phyloP scores from a whole-genome alignment of 805 yeast species.

The Pichia heedii region DNA sequence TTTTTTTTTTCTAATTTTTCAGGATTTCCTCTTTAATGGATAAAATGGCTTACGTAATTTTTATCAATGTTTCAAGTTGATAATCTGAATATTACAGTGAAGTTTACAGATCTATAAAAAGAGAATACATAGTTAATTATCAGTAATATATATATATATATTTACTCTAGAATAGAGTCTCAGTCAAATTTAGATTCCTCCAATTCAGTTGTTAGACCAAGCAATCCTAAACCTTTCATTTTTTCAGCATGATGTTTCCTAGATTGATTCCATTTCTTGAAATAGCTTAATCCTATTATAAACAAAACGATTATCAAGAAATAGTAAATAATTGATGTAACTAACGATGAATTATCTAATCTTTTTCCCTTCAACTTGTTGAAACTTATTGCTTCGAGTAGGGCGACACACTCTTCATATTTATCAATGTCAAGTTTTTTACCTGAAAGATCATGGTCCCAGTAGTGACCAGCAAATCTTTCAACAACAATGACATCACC shows the following conservation, averaged over 20 bases:
- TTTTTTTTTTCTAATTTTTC: no score
- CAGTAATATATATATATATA: background rate
- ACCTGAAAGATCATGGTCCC: slow-evolving; percentile 14
- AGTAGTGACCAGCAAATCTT: slow-evolving; percentile 24
- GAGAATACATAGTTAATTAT: background rate
- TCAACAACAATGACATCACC: slow-evolving; percentile 54
- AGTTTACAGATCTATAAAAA: no score
- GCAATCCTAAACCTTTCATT: slow-evolving; percentile 12
- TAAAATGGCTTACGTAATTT: no score
- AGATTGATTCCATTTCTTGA: background rate
- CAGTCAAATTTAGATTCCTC: slow-evolving; percentile 11
- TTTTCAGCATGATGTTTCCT: slow-evolving; percentile 7
- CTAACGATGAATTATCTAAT: background rate
- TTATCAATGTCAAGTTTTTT: slow-evolving; percentile 9
- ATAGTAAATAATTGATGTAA: background rate
- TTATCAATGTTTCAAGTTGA: no score
- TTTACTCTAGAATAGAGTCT: no score
- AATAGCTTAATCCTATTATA: background rate
- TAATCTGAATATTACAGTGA: no score
- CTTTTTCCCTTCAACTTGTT: slow-evolving; percentile 1
- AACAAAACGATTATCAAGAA: background rate
- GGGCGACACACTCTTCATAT: slow-evolving; percentile 6
- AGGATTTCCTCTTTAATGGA: no score
- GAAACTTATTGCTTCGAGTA: slow-evolving; percentile 10
- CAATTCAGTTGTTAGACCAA: slow-evolving; percentile 10